Base-by-base conservation (phyloP, 108 stramenopile genomes). In the Nitzschia sp. region DNA sequence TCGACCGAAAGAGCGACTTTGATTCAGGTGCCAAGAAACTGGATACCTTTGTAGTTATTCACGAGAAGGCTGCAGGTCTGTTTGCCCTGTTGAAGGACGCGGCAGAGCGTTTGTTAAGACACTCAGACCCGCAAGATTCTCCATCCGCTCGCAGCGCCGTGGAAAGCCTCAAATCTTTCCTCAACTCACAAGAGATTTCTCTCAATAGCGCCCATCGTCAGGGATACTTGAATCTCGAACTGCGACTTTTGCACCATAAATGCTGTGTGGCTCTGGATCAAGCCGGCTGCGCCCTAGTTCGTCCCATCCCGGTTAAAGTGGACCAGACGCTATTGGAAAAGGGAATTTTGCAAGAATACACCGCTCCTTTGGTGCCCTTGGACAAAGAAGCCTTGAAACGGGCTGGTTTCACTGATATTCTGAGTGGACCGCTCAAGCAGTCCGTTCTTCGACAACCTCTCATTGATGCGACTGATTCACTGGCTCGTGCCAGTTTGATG, bases 11-110 rank as follows among this genome's bases (percentile, higher is more conserved):
- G 17, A 87, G 87, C 17, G 92, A 89, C 60, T 89, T 88, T 61
- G 87, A 93, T 63, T 81, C 85, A 1, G 92, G 89, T 33, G 75
- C 92, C 15, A 88, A 90, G 78, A 93, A 93, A 66, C 73, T 93
- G 36, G 92, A 93, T 76, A 93, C 89, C 2, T 93, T 90, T 79
- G 92, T 93, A 1, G 88, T 93, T 36, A 83, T 93, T 66, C 92
- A 93, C 45, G 89, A 93, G 44, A 93, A 93, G 55, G 89, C 92
- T 13, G 86, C 92, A 47, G 85, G 85, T 17, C 73, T 93, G 28
- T 93, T 93, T 69, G 71, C 72, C 19, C 68, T 93, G 69, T 53
- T 93, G 41, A 86, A 79, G 63, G 92, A 90, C 31, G 74, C 89
- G 1, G 86, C 92, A 3, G 79, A 88, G 45, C 66, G 74, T 13